Percentiles rank a stretch among this genome's conserved stretches.
Conservation (phyloP, 108 stramenopile genomes). For the Halocafeteria seosinensis region DNA sequence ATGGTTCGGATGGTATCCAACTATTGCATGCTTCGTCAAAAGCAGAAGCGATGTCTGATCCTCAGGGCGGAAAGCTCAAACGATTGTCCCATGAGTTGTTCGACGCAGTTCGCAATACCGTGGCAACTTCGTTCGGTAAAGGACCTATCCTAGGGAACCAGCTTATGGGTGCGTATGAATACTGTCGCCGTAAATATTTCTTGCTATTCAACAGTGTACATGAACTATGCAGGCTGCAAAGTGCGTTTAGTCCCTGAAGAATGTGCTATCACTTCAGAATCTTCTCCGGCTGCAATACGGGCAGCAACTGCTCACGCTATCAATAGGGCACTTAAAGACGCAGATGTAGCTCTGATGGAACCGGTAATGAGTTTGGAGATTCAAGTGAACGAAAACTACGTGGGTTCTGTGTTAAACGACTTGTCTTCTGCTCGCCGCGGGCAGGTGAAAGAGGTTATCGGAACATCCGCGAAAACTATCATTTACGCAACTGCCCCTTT, state of each 20-base stretch:
- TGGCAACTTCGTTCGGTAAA: background rate
- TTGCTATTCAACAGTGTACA: too few relatives aligned
- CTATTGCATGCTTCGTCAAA: background rate
- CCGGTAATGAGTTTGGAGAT: conserved; percentile 63
- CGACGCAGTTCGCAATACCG: background rate
- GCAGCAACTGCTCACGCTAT: conserved; percentile 49
- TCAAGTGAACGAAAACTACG: conserved; percentile 41
- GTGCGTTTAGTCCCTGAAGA: conserved; percentile 46
- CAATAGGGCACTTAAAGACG: background rate
- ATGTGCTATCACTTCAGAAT: conserved; percentile 69
- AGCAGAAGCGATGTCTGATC: too few relatives aligned
- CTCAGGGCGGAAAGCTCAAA: too few relatives aligned
- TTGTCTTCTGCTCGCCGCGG: conserved; percentile 18
- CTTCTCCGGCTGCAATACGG: conserved; percentile 71
- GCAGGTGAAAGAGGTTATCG: background rate
- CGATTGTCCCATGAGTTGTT: too few relatives aligned
- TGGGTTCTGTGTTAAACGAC: conserved; percentile 63
- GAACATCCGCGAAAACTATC: background rate
- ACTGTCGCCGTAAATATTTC: too few relatives aligned
- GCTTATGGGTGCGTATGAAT: too few relatives aligned
- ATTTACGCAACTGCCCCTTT: conserved; percentile 3
- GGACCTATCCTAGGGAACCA: conserved; percentile 4
- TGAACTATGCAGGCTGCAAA: conserved; percentile 9
- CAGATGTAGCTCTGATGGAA: conserved; percentile 38
- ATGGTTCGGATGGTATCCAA: background rate